Base-by-base conservation (phyloP, 148 eudicot species). In the Camellia sinensis region DNA sequence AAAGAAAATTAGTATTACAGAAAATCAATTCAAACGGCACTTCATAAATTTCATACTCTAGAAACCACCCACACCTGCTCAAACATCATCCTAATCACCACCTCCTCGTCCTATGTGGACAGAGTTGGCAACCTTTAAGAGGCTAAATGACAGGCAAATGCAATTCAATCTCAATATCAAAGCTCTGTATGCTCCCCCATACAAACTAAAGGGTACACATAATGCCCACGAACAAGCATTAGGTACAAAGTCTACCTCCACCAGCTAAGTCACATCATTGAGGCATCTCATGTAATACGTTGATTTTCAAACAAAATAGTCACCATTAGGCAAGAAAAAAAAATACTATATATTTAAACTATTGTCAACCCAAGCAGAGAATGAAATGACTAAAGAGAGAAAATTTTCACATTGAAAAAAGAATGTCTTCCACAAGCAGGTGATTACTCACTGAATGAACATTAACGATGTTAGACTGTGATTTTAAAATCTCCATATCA, bases 401-500 rank as follows among this genome's bases (percentile, higher is more conserved):
- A 3, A 60, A 37, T 70, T 48, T 19, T 12, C 22, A 44, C 43
- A 84, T 44, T n/a, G 53, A 22, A 52, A 19, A 21, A 76, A 54
- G 71, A n/a, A 61, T 64, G 56, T 67, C 22, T 9, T 11, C 48
- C 50, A 65, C 21, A 75, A 78, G n/a, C 53, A 21, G 41, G 41
- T 22, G 19, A 46, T 48, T 17, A 84, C 98, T 86, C 82, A 96
- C 99, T 68, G 93, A 81, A 81, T 89, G 94, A 75, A 96, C 86
- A 86, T 87, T 89, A 71, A 71, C 82, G 64, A 85, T 80, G 70
- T 96, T 96, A 71, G 98, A 88, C 68, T 91, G 95, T 15, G 93
- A 92, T 75, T 91, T 92, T 78, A 94, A 76, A 37, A 97, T 96
- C 84, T 92, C 99, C 52, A 83, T 84, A 84, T 96, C 99, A 54